Evolutionary conservation across 257 asterid species (phyloP), one percentile per base, ranked within the genome.

Genomic region (Ballota nigra): DNA sequence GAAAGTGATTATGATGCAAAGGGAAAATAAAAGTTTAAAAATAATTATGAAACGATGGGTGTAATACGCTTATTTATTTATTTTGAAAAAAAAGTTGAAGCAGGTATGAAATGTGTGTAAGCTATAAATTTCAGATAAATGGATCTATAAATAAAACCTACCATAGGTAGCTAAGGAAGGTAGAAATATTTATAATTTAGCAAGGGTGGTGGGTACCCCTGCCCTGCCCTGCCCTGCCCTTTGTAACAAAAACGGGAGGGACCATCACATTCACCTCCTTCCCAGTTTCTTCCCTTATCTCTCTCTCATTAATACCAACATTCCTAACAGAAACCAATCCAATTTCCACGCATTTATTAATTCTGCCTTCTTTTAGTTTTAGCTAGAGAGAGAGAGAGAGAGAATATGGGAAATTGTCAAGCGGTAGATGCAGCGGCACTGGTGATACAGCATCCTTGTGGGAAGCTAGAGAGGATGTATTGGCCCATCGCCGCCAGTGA

Each of bases 391-490:
- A 71, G 33, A 66, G 2, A 89, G n/a, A n/a, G n/a, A n/a, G n/a
- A n/a, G n/a, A n/a, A n/a, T n/a, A n/a, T 90, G 97, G 98, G 98
- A 56, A 92, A 90, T 58, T 92, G 98, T 68, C 97, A 90, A 68
- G 95, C 96, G 5, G 92, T 92, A 24, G 97, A 90, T 68, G 97
- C 97, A 0, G 98, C 98, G 7, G 97, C 91, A 1, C 87, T 92
- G 23, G 98, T 90, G 43, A 85, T 90, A 77, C 98, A 92, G 58
- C 97, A 90, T 74, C 98, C 97, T 0, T 72, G 63, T 68, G 98
- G 98, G 6, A 88, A 78, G 36, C 80, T 83, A 51, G 98, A 90
- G 64, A 83, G 96, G 75, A 69, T 88, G 93, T 88, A 84, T 34
- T 90, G 98, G 95, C 80, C 92, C 0, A 45, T 92, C 57, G 52